Percentiles rank a stretch among this genome's conserved stretches.
phyloP scores from a whole-genome alignment of 164 flowering plant genomes.

The Tetracentron sinense region DNA sequence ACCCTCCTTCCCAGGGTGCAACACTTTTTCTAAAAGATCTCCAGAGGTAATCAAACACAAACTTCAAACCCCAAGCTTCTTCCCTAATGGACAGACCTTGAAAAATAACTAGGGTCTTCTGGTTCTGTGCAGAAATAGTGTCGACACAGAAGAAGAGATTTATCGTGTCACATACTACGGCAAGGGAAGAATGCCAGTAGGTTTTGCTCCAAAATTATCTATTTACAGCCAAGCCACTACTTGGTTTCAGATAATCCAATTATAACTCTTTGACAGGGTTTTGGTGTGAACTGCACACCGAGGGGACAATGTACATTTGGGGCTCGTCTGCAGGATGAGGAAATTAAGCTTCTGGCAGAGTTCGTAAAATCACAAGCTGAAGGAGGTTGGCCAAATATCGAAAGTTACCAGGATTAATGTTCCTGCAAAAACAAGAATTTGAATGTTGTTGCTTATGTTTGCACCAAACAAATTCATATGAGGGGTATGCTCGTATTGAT shows the following conservation, averaged over 20 bases:
- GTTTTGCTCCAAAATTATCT: conserved; percentile 9
- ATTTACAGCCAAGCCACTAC: conserved; percentile 5
- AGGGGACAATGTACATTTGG: conserved; percentile 92
- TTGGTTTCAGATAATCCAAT: background rate
- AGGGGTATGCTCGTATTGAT: no score
- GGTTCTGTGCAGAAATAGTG: conserved; percentile 57
- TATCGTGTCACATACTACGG: conserved; percentile 69
- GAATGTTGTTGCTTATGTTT: background rate
- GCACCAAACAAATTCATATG: background rate
- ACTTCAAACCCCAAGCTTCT: background rate
- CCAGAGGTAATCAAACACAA: conserved; percentile 40
- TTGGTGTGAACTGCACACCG: conserved; percentile 85
- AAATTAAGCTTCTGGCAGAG: conserved; percentile 68
- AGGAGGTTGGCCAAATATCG: conserved; percentile 59
- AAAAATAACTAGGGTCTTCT: background rate
- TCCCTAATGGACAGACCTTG: conserved; percentile 5
- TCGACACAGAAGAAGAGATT: conserved; percentile 65
- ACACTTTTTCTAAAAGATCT: conserved; percentile 75
- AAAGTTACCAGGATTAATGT: conserved; percentile 31
- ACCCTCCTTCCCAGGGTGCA: conserved; percentile 53
- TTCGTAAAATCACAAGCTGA: conserved; percentile 80
- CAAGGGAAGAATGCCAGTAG: conserved; percentile 91
- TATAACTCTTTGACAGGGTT: conserved; percentile 47
- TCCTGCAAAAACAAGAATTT: conserved; percentile 11
- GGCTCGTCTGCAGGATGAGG: conserved; percentile 71